Evolutionary conservation across 768 basidiomycete species (phyloP), one percentile per base, ranked within the genome.

Genomic region (Leucosporidium yakuticum): DNA sequence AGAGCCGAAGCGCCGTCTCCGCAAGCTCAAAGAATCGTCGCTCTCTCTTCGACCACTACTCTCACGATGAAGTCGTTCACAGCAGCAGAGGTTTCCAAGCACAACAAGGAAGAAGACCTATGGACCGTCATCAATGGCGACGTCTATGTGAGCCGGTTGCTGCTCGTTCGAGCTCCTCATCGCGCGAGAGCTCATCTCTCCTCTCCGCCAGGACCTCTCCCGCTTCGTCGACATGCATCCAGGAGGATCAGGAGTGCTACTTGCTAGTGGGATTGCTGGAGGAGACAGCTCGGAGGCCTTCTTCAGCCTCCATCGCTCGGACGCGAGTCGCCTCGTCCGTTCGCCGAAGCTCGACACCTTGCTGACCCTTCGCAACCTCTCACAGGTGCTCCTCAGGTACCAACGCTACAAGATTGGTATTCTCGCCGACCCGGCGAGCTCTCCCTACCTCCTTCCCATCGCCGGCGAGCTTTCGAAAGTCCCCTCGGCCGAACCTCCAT

Each of bases 401-500:
- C 51, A 60, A 31, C 63, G 69, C 27, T 63, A 73, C 56, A 69
- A 65, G 53, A 71, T 75, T 44, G 72, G 74, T 15, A 23, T 23
- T 2, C 51, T 70, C 64, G 60, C 48, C 4, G n/a, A 47, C 4
- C 4, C 47, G 32, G 8, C 50, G 47, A 8, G 50, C 48, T 9
- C 32, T 29, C 21, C 44, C 65, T 91, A 70, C 55, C 76, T 81
- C 59, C 77, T 81, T 23, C 83, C 81, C 27, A 75, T 78, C n/a
- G 74, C 79, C 11, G 91, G 90, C 19, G 83, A 81, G 66, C 71
- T 88, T 62, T 88, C 87, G 71, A 79, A 80, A 39, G 87, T 94
- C 1, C 93, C 93, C 0, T 92, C 91, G 77, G 89, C 86, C 0
- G 93, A 95, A 76, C 90, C 92, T 6, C 86, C 85, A 2, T 94